phyloP scores from a whole-genome alignment of 768 basidiomycete genomes.

The Boletellus ananiceps region DNA sequence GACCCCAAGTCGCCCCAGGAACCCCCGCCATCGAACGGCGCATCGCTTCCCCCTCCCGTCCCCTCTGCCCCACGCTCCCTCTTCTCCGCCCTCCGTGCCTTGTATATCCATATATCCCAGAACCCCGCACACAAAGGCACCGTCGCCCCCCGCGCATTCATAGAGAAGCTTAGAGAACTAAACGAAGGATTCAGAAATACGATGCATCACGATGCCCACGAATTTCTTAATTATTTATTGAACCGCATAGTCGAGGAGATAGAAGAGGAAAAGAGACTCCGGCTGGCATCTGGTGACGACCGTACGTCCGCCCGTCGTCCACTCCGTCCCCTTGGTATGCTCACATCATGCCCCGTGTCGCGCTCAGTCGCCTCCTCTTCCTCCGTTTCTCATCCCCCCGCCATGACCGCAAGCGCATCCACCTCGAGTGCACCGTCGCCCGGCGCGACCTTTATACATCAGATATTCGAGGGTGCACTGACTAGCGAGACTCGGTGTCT shows the following conservation, averaged over 20 bases:
- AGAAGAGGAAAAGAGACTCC: constrained; percentile 59
- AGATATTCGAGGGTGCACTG: constrained; percentile 86
- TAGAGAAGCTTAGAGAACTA: constrained; percentile 88
- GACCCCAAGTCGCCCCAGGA: constrained; percentile 49
- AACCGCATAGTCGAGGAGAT: constrained; percentile 94
- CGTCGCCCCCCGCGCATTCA: constrained; percentile 84
- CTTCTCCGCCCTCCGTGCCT: constrained; percentile 88
- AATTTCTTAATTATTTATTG: constrained; percentile 91
- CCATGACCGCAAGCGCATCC: constrained; percentile 41
- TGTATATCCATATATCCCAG: constrained; percentile 79
- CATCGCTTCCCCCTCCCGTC: constrained; percentile 37
- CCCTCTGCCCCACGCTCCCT: constrained; percentile 67
- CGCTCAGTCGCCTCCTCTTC: constrained; percentile 55
- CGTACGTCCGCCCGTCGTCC: constrained; percentile 42
- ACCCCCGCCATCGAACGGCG: constrained; percentile 23
- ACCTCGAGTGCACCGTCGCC: constrained; percentile 45
- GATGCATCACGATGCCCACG: constrained; percentile 98
- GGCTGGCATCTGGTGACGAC: constrained; percentile 53
- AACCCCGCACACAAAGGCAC: constrained; percentile 79
- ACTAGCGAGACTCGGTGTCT: constrained; percentile 98
- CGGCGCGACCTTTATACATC: constrained; percentile 78
- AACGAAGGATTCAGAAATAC: constrained; percentile 89
- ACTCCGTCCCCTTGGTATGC: constrained; percentile 4
- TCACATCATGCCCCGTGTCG: constrained; percentile 42
- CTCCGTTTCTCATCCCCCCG: constrained; percentile 39